Evolutionary conservation across 2,329 filamentous ascomycete species (phyloP).

Genomic region (Pyrenophora seminiperda): DNA sequence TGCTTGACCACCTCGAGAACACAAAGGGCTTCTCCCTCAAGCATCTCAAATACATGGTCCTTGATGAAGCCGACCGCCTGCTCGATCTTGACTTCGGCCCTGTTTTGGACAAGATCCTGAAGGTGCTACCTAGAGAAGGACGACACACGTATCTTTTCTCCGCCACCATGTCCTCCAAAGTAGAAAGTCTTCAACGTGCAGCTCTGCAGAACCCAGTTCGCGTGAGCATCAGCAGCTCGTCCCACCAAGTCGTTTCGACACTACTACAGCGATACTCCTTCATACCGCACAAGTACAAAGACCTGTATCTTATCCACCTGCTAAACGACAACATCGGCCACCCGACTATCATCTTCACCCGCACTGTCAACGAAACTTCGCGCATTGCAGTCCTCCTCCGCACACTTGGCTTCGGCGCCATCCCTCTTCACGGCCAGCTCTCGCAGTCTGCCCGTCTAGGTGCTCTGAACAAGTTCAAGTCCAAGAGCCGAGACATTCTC

Average conservation of each 20-base stretch:
- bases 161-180: constrained; percentile 91
- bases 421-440: constrained; percentile 90
- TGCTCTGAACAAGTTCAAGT: constrained; percentile 87
- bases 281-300: constrained; percentile 77
- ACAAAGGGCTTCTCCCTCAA: constrained; percentile 93
- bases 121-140: constrained; percentile 69
- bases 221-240: constrained; percentile 79
- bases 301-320: constrained; percentile 84
- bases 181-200: constrained; percentile 89
- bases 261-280: constrained; percentile 86
- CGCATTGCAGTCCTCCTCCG: constrained; percentile 82
- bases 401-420: constrained; percentile 83
- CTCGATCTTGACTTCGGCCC: constrained; percentile 94
- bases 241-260: constrained; percentile 90
- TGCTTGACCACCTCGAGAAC: constrained; percentile 92
- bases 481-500: constrained; percentile 79
- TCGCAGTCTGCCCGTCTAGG: constrained; percentile 85
- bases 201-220: constrained; percentile 82
- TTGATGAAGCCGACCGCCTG: constrained; percentile 92
- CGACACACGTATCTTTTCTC: constrained; percentile 81
- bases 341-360: constrained; percentile 85
- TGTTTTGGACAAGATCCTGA: constrained; percentile 89
- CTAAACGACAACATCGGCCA: constrained; percentile 87
- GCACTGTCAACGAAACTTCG: constrained; percentile 90
- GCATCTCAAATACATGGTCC: constrained; percentile 83